phyloP scores from a whole-genome alignment of 148 eudicot genomes.

The Vaccinium corymbosum region DNA sequence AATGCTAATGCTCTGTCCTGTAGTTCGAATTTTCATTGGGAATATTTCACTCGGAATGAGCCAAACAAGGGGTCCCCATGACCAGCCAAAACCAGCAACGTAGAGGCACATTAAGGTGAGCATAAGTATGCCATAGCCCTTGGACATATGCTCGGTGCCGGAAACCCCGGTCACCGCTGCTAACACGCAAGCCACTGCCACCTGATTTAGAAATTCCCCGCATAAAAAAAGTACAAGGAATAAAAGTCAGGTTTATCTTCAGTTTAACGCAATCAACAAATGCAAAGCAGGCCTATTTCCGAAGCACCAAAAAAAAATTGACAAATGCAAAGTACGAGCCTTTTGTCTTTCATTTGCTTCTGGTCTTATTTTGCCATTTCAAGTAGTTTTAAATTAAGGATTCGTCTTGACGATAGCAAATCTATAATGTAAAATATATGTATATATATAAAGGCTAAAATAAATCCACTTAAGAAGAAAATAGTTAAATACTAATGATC shows the following conservation, averaged over 20 bases:
- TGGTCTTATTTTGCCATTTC: neutral
- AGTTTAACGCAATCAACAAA: too few species aligned
- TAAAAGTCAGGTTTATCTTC: too few species aligned
- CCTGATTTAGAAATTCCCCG: constrained; percentile 18
- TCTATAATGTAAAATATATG: too few species aligned
- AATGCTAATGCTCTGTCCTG: constrained; percentile 51
- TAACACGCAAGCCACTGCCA: constrained; percentile 38
- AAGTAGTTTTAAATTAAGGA: too few species aligned
- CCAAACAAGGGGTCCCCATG: constrained; percentile 63
- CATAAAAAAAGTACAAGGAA: neutral
- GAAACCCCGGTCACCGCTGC: constrained; percentile 36
- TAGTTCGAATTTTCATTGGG: constrained; percentile 47
- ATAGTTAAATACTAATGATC: too few species aligned
- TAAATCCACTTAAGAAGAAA: too few species aligned
- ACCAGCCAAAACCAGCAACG: constrained; percentile 65
- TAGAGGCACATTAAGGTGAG: constrained; percentile 55
- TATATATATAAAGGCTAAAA: too few species aligned
- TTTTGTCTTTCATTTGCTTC: too few species aligned
- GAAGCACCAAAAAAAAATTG: too few species aligned
- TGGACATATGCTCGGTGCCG: constrained; percentile 38
- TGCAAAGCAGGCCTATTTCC: neutral
- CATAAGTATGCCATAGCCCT: constrained; percentile 29
- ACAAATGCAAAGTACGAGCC: neutral
- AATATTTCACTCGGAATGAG: constrained; percentile 65
- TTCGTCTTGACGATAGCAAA: too few species aligned